Evolutionary conservation across 1,284 basidiomycete species (phyloP).

Genomic region (Melampsora medusae): DNA sequence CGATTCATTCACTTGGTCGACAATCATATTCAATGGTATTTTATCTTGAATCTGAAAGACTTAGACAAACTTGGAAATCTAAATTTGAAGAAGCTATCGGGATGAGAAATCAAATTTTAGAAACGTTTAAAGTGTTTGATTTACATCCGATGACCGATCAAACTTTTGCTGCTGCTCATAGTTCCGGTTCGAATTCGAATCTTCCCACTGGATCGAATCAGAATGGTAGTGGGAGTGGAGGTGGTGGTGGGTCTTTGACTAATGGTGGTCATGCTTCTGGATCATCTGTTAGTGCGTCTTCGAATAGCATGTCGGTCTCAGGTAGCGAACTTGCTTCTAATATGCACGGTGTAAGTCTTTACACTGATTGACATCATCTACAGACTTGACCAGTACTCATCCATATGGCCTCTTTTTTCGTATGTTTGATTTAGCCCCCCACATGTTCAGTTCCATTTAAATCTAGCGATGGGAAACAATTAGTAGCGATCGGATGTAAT

Average conservation of each 20-base stretch:
- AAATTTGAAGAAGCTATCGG: conserved; percentile 86
- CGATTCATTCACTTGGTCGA: conserved; percentile 33
- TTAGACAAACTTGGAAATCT: conserved; percentile 78
- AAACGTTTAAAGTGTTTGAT: conserved; percentile 72
- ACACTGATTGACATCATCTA: neutral
- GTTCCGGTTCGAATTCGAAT: neutral
- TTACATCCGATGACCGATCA: conserved; percentile 52
- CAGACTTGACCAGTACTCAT: neutral
- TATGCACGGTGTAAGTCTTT: conserved; percentile 32
- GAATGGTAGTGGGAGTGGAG: conserved; percentile 6
- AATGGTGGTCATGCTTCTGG: neutral
- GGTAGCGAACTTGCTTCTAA: conserved; percentile 21
- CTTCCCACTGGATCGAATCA: neutral
- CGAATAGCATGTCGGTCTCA: neutral
- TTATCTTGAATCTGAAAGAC: conserved; percentile 73
- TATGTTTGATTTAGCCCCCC: conserved; percentile 32
- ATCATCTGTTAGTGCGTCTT: neutral
- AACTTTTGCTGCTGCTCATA: conserved; percentile 51
- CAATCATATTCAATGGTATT: conserved; percentile 59
- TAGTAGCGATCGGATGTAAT: conserved; percentile 91
- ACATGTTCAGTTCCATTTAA: conserved; percentile 48
- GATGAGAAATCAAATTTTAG: conserved; percentile 78
- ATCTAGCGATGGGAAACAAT: conserved; percentile 74
- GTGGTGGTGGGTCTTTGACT: neutral
- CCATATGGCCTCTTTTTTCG: neutral